Evolutionary conservation across 1,284 basidiomycete genomes (phyloP).

Genomic region (Tilletia setariae): DNA sequence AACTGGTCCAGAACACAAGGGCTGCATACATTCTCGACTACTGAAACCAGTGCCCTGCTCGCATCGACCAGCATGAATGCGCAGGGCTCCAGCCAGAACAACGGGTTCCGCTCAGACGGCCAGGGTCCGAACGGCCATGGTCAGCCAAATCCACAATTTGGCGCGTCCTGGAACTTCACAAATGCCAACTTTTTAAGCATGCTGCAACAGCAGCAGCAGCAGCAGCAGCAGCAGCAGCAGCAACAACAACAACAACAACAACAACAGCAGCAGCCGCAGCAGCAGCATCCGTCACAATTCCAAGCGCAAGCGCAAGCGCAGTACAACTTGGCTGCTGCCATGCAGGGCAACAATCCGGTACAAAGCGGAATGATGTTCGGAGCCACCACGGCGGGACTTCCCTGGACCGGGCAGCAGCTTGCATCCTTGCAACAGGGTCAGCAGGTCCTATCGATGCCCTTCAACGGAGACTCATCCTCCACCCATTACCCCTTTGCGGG

Average conservation of each 20-base stretch:
- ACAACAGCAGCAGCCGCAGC: neutral
- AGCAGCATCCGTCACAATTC: neutral
- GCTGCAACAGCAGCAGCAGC: slow-evolving; percentile 16
- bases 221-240: neutral
- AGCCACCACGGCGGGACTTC: too few relatives aligned
- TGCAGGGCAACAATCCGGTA: neutral
- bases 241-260: slow-evolving; percentile 5
- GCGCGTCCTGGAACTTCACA: too few relatives aligned
- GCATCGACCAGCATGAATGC: too few relatives aligned
- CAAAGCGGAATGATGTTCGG: too few relatives aligned
- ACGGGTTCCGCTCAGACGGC: neutral
- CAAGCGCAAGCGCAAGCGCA: neutral
- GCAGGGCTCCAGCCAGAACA: neutral
- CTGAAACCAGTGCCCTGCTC: too few relatives aligned
- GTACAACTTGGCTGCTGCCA: neutral
- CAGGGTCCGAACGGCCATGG: neutral
- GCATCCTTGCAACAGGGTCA: neutral
- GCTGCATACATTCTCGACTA: too few relatives aligned
- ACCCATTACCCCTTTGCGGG: too few relatives aligned
- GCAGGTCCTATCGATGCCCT: neutral
- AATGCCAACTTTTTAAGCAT: neutral
- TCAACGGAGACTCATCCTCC: neutral
- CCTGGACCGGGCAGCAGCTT: too few relatives aligned
- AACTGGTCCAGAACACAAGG: too few relatives aligned
- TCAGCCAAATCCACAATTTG: neutral